phyloP scores from a whole-genome alignment of 2,329 filamentous ascomycete species.

The Alternaria triticimaculans region DNA sequence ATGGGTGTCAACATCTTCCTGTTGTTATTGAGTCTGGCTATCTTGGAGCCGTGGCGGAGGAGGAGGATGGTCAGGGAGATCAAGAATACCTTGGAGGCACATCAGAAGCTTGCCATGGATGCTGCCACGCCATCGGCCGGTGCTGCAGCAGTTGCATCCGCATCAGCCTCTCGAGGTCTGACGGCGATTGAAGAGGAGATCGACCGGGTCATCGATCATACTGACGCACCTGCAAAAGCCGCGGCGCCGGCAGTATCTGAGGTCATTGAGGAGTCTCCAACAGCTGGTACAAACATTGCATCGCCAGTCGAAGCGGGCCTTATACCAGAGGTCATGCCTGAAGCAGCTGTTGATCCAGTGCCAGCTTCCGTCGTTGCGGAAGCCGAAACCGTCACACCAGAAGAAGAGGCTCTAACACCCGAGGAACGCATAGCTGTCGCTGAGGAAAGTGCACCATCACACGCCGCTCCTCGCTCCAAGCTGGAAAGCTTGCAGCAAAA shows the following conservation, averaged over 20 bases:
- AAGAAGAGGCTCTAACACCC: constrained; percentile 9
- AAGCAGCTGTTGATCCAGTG: constrained; percentile 4
- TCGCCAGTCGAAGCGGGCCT: constrained; percentile 4
- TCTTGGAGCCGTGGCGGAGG: constrained; percentile 92
- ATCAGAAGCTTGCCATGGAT: constrained; percentile 31
- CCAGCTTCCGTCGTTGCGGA: constrained; percentile 9
- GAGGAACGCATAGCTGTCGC: constrained; percentile 25
- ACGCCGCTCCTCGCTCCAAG: constrained; percentile 10
- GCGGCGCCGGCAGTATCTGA: constrained; percentile 7
- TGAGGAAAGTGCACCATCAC: constrained; percentile 17
- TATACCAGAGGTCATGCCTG: constrained; percentile 2
- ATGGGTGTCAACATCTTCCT: constrained; percentile 96
- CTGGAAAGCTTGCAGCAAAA: constrained; percentile 31
- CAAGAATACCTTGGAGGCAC: constrained; percentile 43
- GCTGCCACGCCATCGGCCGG: constrained; percentile 7
- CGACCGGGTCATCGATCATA: constrained; percentile 24
- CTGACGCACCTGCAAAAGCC: background rate
- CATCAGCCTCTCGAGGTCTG: background rate
- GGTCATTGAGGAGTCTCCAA: constrained; percentile 15
- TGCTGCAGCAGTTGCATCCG: constrained; percentile 7
- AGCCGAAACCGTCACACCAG: constrained; percentile 10
- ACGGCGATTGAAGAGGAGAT: constrained; percentile 27
- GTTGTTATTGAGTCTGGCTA: constrained; percentile 83
- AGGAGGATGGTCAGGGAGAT: constrained; percentile 81
- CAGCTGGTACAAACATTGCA: constrained; percentile 5